Evolutionary conservation across 805 yeast species (phyloP), one percentile per base, ranked within the genome.

Genomic region (Metschnikowia kofuensis): DNA sequence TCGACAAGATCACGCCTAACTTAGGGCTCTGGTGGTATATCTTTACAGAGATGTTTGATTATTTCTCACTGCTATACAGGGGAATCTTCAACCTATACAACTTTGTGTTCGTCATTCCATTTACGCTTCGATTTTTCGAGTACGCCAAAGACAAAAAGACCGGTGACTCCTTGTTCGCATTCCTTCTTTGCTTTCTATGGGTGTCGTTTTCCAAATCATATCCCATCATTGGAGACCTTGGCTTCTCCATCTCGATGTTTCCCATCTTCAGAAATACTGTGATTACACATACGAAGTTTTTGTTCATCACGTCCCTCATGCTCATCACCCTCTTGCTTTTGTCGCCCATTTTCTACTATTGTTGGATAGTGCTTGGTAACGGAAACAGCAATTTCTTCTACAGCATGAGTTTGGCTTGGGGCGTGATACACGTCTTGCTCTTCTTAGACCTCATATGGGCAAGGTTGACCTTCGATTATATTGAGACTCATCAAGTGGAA

Each of bases 1-100:
- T 88, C 58, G 76, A 76, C 35, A 91, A 89, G 54, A 80, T 90
- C 52, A 76, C 84, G 6, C 99, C 99, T 28, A 94, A 94, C 67
- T 66, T 94, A 55, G 99, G 99, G 0, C 72, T 94, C 16, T 94
- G 99, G 99, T 94, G 99, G 99, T 94, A 94, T 70, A 83, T 91
- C 59, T 94, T 94, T 73, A 87, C 92, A 38, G 99, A 94, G 67
- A 87, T 94, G 82, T 94, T 94, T 68, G 94, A 86, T 47, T 87
- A 83, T 62, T 94, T 92, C 75, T 78, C 85, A 29, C 83, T 88
- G 16, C 90, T 94, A 61, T 94, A 87, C 73, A 70, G 84, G 36
- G 83, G 89, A 10, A 84, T 90, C 16, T 94, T 91, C 80, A 91
- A 90, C 60, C 60, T 91, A 40, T 89, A 84, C 67, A 67, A 83